These are phyloP conservation scores for Hsuehochloa calcarea DNA, from an alignment of 176 grass and related monocot species.

Conservation along the genomic window DNA sequence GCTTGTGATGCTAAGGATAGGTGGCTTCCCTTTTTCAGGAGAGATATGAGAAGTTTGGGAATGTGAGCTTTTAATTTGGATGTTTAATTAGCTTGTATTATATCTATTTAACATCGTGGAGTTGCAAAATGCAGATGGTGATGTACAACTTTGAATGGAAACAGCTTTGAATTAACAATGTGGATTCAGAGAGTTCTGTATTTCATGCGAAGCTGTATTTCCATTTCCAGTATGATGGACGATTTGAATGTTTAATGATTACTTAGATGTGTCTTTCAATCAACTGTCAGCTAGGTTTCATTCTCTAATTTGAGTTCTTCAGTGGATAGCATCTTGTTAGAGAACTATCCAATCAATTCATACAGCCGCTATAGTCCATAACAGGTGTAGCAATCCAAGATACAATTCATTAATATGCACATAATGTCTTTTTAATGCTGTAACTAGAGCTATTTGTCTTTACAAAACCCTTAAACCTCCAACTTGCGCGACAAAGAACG, in stretches of 20 bases:
- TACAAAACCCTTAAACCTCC: too few species aligned
- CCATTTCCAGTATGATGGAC: neutral
- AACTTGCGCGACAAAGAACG: too few species aligned
- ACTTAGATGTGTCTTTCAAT: neutral
- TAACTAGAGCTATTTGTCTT: too few species aligned
- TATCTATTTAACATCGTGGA: slow-evolving; percentile 4
- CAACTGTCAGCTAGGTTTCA: neutral
- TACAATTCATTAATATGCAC: too few species aligned
- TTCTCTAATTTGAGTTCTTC: neutral
- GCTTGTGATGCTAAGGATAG: slow-evolving; percentile 24
- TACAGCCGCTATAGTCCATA: neutral
- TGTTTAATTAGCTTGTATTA: slow-evolving; percentile 34
- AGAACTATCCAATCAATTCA: neutral
- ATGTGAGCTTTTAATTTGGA: slow-evolving; percentile 16
- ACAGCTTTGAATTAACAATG: neutral
- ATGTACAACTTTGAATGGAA: slow-evolving; percentile 1
- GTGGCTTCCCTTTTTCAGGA: slow-evolving; percentile 2
- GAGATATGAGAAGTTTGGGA: slow-evolving; percentile 13
- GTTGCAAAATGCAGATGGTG: neutral
- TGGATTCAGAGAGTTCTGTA: neutral
- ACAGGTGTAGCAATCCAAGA: too few species aligned
- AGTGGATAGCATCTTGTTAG: neutral
- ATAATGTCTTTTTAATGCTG: too few species aligned
- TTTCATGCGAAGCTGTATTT: neutral
- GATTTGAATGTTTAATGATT: neutral